Percentiles rank a stretch among this genome's conserved stretches.
phyloP scores from a whole-genome alignment of 225 moss, liverwort and hornwort genomes.

The Polytrichum formosum region DNA sequence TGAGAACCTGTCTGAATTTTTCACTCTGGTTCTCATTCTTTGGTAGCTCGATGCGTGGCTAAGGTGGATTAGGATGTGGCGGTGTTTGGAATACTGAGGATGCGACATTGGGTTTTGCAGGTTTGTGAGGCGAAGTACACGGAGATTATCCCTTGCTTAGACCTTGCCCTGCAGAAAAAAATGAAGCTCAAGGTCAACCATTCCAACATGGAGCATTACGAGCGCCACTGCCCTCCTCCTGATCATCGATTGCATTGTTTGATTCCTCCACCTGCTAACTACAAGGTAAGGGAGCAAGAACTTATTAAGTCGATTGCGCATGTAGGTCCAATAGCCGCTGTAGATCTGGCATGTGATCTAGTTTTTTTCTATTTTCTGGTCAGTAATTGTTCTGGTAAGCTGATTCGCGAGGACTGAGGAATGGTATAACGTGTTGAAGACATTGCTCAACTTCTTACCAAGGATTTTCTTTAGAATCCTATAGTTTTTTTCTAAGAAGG shows the following conservation, averaged over 20 bases:
- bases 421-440: too few species aligned
- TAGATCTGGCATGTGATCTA: background rate
- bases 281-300: conserved; percentile 44
- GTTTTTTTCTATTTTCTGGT: too few species aligned
- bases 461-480: too few species aligned
- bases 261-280: conserved; percentile 88
- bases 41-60: background rate
- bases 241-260: conserved; percentile 74
- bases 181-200: conserved; percentile 86
- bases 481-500: too few species aligned
- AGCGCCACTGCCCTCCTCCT: conserved; percentile 89
- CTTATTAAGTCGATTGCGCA: background rate
- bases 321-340: background rate
- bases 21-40: background rate
- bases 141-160: conserved; percentile 91
- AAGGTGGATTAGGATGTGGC: background rate
- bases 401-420: too few species aligned
- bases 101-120: conserved; percentile 31
- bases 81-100: background rate
- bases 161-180: conserved; percentile 55
- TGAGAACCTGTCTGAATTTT: background rate
- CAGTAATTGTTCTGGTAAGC: too few species aligned
- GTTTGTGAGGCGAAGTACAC: conserved; percentile 65
- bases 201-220: conserved; percentile 87
- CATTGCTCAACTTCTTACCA: too few species aligned